Evolutionary conservation across 768 basidiomycete genomes (phyloP), one percentile per base, ranked within the genome.

Genomic region (Glaciozyma martinii): DNA sequence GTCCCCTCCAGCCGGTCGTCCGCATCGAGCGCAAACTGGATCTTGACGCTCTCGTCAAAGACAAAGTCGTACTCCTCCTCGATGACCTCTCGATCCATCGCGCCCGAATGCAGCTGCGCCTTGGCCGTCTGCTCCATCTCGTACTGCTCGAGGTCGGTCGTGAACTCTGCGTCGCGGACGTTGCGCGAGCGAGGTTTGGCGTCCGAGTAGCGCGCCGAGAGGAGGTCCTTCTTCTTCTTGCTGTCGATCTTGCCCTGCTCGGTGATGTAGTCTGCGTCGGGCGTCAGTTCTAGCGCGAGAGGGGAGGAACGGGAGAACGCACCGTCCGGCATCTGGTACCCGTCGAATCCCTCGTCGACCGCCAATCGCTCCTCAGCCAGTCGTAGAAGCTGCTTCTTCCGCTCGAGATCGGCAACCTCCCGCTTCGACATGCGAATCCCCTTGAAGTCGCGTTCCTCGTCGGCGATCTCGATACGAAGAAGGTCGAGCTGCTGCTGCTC

Each of bases 161-260:
- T 85, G 75, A 98, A 98, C 75, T 91, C 91, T 66, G 90, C 90
- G 75, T 77, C 76, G 75, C 87, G 89, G 13, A 87, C 87, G 50
- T 50, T 23, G 59, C 61, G 64, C 33, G 68, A 62, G 21, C 57
- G 56, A 10, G 67, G 74, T 59, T 77, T 78, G 58, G 70, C 73
- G 59, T 99, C 95, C 73, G 95, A 89, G 74, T 99, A 98, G 46
- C 95, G 90, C 72, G 88, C 83, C 76, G 95, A 97, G 59, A 99
- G 77, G 0, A 88, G 92, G 69, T 87, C 87, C 75, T 91, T 84
- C 75, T 95, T 92, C 78, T 89, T 90, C 81, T 95, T 92, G 78
- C 85, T 87, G 82, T 98, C 93, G 66, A 99, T 91, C 78, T 93
- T 95, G 33, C 95, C 95, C 76, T 97, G 92, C 73, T 94, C 94